These are phyloP conservation scores for Thielaviopsis cerberus DNA, from an alignment of 2,329 filamentous ascomycete species.

Conservation along the genomic window DNA sequence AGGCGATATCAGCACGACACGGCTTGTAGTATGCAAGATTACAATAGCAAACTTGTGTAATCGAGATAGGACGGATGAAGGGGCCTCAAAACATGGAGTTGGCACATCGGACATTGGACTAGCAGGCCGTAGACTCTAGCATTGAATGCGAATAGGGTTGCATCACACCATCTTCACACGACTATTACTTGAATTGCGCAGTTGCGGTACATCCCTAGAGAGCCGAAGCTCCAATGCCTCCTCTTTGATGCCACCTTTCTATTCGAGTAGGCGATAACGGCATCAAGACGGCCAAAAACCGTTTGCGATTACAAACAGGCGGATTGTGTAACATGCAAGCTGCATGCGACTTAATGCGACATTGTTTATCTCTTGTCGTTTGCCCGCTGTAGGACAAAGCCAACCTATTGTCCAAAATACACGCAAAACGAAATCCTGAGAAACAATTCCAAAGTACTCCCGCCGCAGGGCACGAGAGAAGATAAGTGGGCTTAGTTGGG, in stretches of 20 bases:
- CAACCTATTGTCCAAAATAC: neutral
- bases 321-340: neutral
- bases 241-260: no score
- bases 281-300: neutral
- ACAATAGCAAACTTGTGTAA: no score
- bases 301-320: neutral
- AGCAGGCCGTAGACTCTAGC: no score
- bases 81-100: no score
- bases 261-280: no score
- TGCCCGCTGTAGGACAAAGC: neutral
- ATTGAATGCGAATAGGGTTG: neutral
- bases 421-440: neutral
- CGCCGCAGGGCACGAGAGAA: neutral
- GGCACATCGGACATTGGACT: no score
- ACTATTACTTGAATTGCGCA: neutral
- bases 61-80: no score
- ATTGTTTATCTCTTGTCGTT: neutral
- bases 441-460: neutral
- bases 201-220: no score
- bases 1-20: no score
- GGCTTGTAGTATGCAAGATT: no score
- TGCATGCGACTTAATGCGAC: neutral
- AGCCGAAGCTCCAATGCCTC: neutral
- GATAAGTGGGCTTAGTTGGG: neutral
- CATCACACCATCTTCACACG: neutral